Base-by-base conservation (phyloP, 192 early-diverging fungal species). In the Backusella circina region DNA sequence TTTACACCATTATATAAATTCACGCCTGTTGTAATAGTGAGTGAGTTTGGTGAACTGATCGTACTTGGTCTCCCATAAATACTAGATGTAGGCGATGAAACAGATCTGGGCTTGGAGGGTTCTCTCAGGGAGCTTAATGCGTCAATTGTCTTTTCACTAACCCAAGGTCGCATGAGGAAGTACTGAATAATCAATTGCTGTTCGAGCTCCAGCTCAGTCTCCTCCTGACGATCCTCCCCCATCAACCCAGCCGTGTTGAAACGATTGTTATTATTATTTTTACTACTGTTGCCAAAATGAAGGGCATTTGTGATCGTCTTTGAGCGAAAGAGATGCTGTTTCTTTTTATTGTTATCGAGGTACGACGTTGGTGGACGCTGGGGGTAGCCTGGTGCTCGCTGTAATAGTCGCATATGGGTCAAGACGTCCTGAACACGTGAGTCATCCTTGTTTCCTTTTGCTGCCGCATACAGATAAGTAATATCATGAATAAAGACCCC, bases 401-500 rank as follows among this genome's bases (percentile, higher is more conserved):
- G 88, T 65, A 86, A 91, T n/a, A 80, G 80, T 28, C 82, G 68
- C 61, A 94, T 81, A 1, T 84, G 78, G 69, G 85, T 79, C 36
- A 91, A 82, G 15, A 94, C 80, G 33, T 88, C 88, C 71, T 87
- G 86, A 51, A 92, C 77, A 33, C 90, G 82, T 10, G 80, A 72
- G 83, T 89, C 89, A 6, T 84, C 80, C 12, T 44, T 33, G 6
- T 54, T 57, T 76, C 85, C 87, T 70, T 91, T 93, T 44, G 86
- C 83, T 5, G 89, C 85, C 0, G 90, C 90, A 28, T 89, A 70
- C 33, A 93, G 77, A 79, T 94, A 95, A 1, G 92, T 93, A n/a
- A 89, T 85, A 67, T 95, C 93, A 79, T 93, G 91, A 10, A 93
- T 88, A 77, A 92, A 88, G 2, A 92, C 84, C 16, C 93, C 93